A percentile compares a stretch with the other conserved stretches of the same genome.
Conservation (phyloP, 1,139 yeast genomes). For the Lipomyces yarrowii region DNA sequence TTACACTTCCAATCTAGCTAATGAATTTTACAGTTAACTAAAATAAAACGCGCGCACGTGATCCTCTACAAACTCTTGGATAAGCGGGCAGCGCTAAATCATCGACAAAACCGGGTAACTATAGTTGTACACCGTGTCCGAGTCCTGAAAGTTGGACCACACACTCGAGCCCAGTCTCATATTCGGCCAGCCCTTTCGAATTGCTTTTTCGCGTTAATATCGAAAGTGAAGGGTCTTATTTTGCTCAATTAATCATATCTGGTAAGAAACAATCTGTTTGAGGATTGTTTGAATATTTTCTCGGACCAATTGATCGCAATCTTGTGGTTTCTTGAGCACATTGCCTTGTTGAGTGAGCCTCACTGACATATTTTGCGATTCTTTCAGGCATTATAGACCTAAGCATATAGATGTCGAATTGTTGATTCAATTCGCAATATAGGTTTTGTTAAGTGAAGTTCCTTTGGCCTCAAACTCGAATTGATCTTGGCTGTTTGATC, state of each 20-base stretch:
- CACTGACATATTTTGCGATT: conserved; percentile 13
- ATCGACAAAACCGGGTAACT: too few relatives aligned
- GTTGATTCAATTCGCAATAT: conserved; percentile 12
- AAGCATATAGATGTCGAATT: conserved; percentile 9
- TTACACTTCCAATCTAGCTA: too few relatives aligned
- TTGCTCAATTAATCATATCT: neutral
- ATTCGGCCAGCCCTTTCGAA: neutral
- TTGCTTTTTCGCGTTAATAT: neutral
- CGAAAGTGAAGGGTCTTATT: neutral
- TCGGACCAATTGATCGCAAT: neutral
- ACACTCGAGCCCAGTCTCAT: neutral
- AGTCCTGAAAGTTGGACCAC: neutral
- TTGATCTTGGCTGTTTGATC: neutral
- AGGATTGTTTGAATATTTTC: neutral
- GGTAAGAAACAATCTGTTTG: neutral
- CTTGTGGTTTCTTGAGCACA: neutral
- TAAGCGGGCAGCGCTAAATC: too few relatives aligned
- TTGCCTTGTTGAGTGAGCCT: neutral
- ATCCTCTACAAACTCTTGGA: too few relatives aligned
- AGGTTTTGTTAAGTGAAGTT: neutral
- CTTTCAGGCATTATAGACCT: neutral
- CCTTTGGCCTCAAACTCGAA: neutral
- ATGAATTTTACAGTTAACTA: too few relatives aligned
- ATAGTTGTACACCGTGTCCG: neutral
- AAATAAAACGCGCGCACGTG: too few relatives aligned